A percentile compares a stretch with the other conserved stretches of the same genome.
phyloP scores from a whole-genome alignment of 2,329 filamentous ascomycete genomes.

The Aspergillus aculeatus region DNA sequence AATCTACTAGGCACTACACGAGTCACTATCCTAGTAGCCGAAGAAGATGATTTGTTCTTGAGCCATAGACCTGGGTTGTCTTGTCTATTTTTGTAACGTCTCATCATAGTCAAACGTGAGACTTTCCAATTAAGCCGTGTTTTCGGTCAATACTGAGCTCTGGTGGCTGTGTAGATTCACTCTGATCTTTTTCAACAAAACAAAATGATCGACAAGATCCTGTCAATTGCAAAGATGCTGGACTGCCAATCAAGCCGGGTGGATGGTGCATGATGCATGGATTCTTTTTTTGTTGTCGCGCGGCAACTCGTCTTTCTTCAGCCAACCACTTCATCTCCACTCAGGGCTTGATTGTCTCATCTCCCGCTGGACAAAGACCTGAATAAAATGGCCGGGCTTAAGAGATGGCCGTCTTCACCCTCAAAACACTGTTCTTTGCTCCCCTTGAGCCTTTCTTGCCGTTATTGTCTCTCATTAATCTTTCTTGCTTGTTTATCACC shows the following conservation, averaged over 20 bases:
- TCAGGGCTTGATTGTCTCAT: neutral
- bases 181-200: neutral
- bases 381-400: neutral
- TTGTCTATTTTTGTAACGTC: neutral
- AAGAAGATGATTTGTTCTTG: neutral
- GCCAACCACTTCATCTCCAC: constrained; percentile 11
- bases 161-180: neutral
- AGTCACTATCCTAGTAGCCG: no score
- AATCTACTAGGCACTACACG: neutral
- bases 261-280: neutral
- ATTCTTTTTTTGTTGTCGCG: constrained; percentile 16
- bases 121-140: neutral
- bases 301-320: constrained; percentile 13
- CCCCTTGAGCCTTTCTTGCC: neutral
- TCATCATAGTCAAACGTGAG: neutral
- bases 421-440: neutral
- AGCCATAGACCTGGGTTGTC: neutral
- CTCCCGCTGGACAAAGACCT: neutral
- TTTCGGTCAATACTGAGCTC: neutral
- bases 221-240: neutral
- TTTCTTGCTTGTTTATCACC: neutral
- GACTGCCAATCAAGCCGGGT: constrained; percentile 4
- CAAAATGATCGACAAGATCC: neutral
- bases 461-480: neutral
- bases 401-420: neutral